A percentile compares a stretch with the other conserved stretches of the same genome.
phyloP scores from a whole-genome alignment of 2,329 filamentous ascomycete species.

The Lecanicillium sp. region DNA sequence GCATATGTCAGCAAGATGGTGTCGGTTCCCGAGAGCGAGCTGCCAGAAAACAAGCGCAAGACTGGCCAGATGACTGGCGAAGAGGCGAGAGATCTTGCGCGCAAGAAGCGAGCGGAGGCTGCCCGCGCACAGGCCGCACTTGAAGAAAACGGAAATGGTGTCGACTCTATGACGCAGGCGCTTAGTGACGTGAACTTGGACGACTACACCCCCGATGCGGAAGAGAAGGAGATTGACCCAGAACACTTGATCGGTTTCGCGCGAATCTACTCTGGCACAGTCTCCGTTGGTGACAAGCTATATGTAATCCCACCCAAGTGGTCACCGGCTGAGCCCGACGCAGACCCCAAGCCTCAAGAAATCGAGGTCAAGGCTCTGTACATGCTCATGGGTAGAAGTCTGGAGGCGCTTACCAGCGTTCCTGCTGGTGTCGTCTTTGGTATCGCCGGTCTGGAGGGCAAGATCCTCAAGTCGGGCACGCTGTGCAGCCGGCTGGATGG shows the following conservation, averaged over 20 bases:
- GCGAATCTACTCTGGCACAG: conserved; percentile 82
- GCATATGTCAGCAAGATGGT: conserved; percentile 99
- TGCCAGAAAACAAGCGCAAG: conserved; percentile 77
- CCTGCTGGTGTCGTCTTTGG: conserved; percentile 94
- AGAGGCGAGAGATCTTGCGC: conserved; percentile 80
- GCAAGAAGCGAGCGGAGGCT: conserved; percentile 84
- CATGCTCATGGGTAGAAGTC: conserved; percentile 86
- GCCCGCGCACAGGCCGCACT: conserved; percentile 65
- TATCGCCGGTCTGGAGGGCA: conserved; percentile 84
- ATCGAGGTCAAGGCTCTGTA: conserved; percentile 84
- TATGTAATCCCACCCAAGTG: conserved; percentile 94
- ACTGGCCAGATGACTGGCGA: conserved; percentile 72
- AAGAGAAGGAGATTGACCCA: conserved; percentile 59
- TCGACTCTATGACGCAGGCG: conserved; percentile 53
- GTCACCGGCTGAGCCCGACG: conserved; percentile 70
- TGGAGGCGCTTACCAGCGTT: conserved; percentile 77
- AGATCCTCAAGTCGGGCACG: conserved; percentile 93
- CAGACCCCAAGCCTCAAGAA: conserved; percentile 68
- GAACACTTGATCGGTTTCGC: conserved; percentile 95
- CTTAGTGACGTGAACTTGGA: conserved; percentile 57
- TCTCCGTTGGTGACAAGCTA: conserved; percentile 83
- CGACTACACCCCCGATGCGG: conserved; percentile 38
- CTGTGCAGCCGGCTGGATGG: conserved; percentile 83
- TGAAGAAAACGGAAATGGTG: conserved; percentile 35
- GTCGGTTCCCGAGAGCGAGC: conserved; percentile 84